Evolutionary conservation across 1,284 basidiomycete species (phyloP).

Genomic region (Cutaneotrichosporon curvatum): DNA sequence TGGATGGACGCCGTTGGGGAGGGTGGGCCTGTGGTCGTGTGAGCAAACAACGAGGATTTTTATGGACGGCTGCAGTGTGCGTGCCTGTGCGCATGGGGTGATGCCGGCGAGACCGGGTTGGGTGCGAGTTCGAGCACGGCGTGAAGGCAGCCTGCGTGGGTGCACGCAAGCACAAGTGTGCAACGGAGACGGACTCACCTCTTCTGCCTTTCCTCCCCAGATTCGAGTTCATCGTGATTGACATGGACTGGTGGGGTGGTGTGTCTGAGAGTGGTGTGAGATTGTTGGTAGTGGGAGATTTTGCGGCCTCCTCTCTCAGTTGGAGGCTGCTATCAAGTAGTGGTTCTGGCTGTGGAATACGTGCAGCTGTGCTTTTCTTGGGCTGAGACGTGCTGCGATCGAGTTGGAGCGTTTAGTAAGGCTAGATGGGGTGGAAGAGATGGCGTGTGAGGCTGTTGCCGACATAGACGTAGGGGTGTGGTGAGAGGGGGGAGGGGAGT

Average conservation of each 20-base stretch:
- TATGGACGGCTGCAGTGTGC: not conserved
- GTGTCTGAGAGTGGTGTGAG: not conserved
- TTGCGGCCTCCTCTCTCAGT: constrained; percentile 3
- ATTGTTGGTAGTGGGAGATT: not conserved
- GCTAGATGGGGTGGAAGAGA: too few species aligned
- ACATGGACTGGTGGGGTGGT: constrained; percentile 8
- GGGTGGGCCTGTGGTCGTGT: constrained; percentile 23
- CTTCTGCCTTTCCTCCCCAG: constrained; percentile 21
- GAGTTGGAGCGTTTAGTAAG: too few species aligned
- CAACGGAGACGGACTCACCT: constrained; percentile 20
- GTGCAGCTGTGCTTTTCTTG: constrained; percentile 10
- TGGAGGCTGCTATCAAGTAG: constrained; percentile 17
- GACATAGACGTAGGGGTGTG: too few species aligned
- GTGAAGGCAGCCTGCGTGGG: too few species aligned
- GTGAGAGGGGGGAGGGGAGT: too few species aligned
- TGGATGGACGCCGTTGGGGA: constrained; percentile 15
- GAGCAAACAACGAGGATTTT: constrained; percentile 10
- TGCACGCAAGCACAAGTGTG: too few species aligned
- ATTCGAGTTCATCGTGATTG: constrained; percentile 16
- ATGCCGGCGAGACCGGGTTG: too few species aligned
- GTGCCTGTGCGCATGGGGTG: not conserved
- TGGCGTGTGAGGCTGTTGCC: too few species aligned
- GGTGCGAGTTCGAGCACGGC: too few species aligned
- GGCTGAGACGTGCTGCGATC: constrained; percentile 12
- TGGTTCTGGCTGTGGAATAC: constrained; percentile 16